Percentiles rank a stretch among this genome's conserved stretches.
phyloP scores from a whole-genome alignment of 2,329 filamentous ascomycete genomes.

The Coniochaeta pulveracea region DNA sequence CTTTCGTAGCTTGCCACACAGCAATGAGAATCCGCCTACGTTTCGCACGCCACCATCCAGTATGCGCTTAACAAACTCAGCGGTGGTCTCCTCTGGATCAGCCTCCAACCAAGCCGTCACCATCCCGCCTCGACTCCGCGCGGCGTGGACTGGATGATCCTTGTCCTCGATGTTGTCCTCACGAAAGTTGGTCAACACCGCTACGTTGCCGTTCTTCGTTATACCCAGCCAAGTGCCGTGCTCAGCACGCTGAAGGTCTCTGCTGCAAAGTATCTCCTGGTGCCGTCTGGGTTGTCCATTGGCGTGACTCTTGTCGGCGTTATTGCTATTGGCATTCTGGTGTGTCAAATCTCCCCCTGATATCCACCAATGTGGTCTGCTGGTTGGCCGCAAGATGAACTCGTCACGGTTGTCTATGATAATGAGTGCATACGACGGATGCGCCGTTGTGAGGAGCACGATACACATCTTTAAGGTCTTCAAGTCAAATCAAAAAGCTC shows the following conservation, averaged over 20 bases:
- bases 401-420: constrained; percentile 71
- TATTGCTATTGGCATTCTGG: too few relatives aligned
- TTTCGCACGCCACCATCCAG: constrained; percentile 44
- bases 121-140: constrained; percentile 50
- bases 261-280: constrained; percentile 41
- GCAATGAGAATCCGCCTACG: constrained; percentile 55
- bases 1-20: constrained; percentile 47
- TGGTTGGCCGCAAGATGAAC: constrained; percentile 53
- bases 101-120: constrained; percentile 50
- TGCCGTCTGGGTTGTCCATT: constrained; percentile 4
- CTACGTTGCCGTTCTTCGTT: constrained; percentile 46
- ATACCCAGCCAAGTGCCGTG: constrained; percentile 58
- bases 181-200: constrained; percentile 56
- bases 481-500: background rate
- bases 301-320: constrained; percentile 5
- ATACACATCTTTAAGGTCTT: constrained; percentile 54
- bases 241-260: constrained; percentile 50
- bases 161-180: constrained; percentile 39
- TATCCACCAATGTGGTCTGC: constrained; percentile 53
- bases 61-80: constrained; percentile 38
- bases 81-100: constrained; percentile 32
- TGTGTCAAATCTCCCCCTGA: constrained; percentile 12
- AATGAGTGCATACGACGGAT: constrained; percentile 65
- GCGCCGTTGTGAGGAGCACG: constrained; percentile 61
- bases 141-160: constrained; percentile 39